Evolutionary conservation across 1,139 yeast species (phyloP).

Genomic region (Pichia cactophila): DNA sequence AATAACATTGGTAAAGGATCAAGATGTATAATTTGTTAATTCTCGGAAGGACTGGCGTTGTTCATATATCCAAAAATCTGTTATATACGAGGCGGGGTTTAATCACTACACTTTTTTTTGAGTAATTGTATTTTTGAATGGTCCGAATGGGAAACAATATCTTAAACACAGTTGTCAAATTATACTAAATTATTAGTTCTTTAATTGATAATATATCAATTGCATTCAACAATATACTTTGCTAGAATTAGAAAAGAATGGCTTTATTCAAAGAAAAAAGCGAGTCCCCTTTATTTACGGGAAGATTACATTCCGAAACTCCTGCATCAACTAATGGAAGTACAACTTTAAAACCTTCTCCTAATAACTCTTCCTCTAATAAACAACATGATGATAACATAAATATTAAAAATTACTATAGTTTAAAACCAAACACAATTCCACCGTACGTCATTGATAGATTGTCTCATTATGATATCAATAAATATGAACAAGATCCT

Average conservation of each 20-base stretch:
- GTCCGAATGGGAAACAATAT: neutral
- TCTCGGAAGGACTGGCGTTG: neutral
- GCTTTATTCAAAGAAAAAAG: neutral
- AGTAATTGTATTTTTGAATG: neutral
- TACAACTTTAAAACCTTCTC: neutral
- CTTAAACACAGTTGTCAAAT: neutral
- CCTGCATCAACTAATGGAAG: neutral
- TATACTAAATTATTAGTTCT: neutral
- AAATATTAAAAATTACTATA: conserved; percentile 6
- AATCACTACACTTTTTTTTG: neutral
- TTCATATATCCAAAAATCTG: too few relatives aligned
- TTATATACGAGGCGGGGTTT: neutral
- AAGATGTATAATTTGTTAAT: neutral
- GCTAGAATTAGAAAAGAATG: neutral
- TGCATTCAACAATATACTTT: neutral
- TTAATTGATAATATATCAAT: neutral
- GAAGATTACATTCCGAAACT: neutral
- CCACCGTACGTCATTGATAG: conserved; percentile 58
- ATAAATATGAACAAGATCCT: conserved; percentile 18
- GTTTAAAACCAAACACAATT: conserved; percentile 7
- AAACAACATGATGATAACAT: neutral
- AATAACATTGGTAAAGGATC: neutral
- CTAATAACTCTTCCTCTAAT: neutral
- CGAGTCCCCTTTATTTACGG: neutral
- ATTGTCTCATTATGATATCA: conserved; percentile 35